Conservation (phyloP, 2,329 filamentous ascomycete species). For the Stagonosporopsis vannaccii region DNA sequence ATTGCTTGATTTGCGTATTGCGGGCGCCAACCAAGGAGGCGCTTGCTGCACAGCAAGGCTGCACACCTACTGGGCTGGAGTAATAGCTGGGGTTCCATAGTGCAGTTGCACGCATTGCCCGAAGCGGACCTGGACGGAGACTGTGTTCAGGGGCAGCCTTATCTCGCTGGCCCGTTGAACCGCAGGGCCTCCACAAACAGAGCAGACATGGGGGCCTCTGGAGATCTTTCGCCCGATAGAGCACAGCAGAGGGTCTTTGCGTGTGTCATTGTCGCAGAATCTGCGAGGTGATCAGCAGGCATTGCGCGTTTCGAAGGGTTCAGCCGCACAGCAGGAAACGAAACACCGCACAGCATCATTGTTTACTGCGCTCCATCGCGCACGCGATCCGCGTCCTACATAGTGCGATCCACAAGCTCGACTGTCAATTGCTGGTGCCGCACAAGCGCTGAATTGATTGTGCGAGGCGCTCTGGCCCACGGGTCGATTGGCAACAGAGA, state of each 20-base stretch:
- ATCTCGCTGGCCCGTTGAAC: conserved; percentile 15
- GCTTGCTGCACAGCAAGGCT: conserved; percentile 19
- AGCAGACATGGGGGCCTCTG: conserved; percentile 14
- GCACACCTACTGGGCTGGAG: conserved; percentile 6
- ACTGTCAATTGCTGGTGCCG: conserved; percentile 10
- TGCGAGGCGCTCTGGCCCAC: conserved; percentile 18
- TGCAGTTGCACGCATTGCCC: conserved; percentile 7
- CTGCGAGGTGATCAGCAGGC: conserved; percentile 11
- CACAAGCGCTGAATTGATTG: conserved; percentile 15
- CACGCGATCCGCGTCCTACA: background rate
- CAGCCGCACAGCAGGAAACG: conserved; percentile 12
- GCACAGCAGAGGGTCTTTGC: conserved; percentile 9
- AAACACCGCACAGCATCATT: conserved; percentile 11
- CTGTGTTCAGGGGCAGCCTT: conserved; percentile 14
- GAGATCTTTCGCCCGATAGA: conserved; percentile 18
- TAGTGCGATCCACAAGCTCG: background rate
- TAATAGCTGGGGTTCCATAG: background rate
- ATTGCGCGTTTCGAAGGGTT: conserved; percentile 16
- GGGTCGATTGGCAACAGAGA: conserved; percentile 13
- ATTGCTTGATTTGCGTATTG: conserved; percentile 24
- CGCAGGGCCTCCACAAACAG: conserved; percentile 21
- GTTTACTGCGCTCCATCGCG: background rate
- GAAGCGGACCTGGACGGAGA: conserved; percentile 2
- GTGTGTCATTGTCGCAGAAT: conserved; percentile 19
- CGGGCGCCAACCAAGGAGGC: conserved; percentile 18